Evolutionary conservation across 140 eudicot genomes (phyloP).

Genomic region (Cichorium intybus): DNA sequence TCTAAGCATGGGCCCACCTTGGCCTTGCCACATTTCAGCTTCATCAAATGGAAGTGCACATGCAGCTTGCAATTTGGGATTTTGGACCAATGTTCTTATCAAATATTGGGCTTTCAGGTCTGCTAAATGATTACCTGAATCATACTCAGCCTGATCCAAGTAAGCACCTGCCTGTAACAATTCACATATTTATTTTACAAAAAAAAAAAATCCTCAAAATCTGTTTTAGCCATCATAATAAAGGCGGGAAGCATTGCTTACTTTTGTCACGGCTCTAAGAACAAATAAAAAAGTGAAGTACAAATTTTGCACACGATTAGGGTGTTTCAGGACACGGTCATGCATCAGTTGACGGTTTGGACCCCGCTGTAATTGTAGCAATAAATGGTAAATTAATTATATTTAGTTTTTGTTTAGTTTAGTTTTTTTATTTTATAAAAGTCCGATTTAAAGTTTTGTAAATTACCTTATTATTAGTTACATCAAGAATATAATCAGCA

Average conservation of each 20-base stretch:
- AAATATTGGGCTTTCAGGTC: conserved; percentile 73
- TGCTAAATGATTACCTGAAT: conserved; percentile 63
- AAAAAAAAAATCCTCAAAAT: conserved; percentile 33
- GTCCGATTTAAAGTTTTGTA: neutral
- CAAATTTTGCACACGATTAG: conserved; percentile 77
- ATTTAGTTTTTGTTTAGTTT: neutral
- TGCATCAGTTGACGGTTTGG: conserved; percentile 52
- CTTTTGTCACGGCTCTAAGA: conserved; percentile 83
- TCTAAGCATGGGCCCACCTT: conserved; percentile 82
- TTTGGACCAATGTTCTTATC: conserved; percentile 54
- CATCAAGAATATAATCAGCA: conserved; percentile 73
- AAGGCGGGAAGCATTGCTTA: conserved; percentile 29
- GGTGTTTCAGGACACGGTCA: conserved; percentile 68
- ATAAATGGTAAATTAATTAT: conserved; percentile 14
- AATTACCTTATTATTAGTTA: conserved; percentile 50
- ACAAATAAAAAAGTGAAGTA: conserved; percentile 85
- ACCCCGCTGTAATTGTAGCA: conserved; percentile 71
- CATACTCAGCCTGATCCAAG: conserved; percentile 86
- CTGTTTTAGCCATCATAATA: conserved; percentile 1
- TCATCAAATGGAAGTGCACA: conserved; percentile 96
- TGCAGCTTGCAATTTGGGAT: conserved; percentile 73
- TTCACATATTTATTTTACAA: conserved; percentile 22
- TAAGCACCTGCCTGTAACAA: conserved; percentile 62
- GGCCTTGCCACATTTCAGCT: conserved; percentile 91
- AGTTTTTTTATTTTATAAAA: no score